These are phyloP conservation scores for Globomyces pollinis-pini DNA, from an alignment of 192 early-diverging fungal genomes.

Conservation along the genomic window DNA sequence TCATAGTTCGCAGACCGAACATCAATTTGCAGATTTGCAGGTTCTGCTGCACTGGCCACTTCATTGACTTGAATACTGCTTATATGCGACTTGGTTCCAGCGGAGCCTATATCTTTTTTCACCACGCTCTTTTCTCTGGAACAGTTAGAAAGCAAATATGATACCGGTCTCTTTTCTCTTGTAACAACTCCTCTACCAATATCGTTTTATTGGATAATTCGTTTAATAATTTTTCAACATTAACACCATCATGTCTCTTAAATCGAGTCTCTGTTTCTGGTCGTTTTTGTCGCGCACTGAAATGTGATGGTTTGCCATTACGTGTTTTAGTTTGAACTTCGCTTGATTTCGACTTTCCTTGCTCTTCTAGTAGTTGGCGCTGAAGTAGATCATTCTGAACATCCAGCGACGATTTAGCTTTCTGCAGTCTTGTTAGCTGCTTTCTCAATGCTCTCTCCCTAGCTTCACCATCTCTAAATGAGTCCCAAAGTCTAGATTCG, in stretches of 20 bases:
- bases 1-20: neutral
- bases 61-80: neutral
- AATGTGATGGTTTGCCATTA: constrained; percentile 14
- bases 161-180: constrained; percentile 21
- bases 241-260: constrained; percentile 34
- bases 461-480: constrained; percentile 46
- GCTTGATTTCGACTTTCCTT: neutral
- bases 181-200: constrained; percentile 32
- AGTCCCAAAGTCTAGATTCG: constrained; percentile 54
- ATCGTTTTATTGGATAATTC: constrained; percentile 41
- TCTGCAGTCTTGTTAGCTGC: constrained; percentile 38
- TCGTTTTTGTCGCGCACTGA: constrained; percentile 4
- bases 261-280: constrained; percentile 30
- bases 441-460: constrained; percentile 37
- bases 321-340: constrained; percentile 7
- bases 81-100: neutral
- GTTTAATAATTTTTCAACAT: constrained; percentile 36
- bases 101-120: neutral
- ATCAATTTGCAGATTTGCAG: neutral
- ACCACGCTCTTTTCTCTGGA: neutral
- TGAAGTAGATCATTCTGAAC: constrained; percentile 31
- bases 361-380: constrained; percentile 38
- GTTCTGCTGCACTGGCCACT: constrained; percentile 1
- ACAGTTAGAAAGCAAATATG: neutral
- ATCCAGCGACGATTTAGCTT: constrained; percentile 21